phyloP scores from a whole-genome alignment of 768 basidiomycete species.

The Lentinus tigrinus region DNA sequence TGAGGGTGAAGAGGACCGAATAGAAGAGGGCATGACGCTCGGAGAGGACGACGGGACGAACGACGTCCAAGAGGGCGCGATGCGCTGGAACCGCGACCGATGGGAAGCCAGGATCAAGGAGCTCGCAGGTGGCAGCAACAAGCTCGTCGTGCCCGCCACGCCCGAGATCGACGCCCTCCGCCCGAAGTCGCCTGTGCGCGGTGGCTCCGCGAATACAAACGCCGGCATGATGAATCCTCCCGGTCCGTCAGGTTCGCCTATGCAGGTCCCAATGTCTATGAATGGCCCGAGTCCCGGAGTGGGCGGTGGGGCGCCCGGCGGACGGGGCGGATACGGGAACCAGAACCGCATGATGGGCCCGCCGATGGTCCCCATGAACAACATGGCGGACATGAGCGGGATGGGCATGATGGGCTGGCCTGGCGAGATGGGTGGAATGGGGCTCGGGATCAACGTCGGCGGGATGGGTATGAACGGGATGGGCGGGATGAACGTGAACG shows the following conservation, averaged over 20 bases:
- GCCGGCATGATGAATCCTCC: constrained; percentile 31
- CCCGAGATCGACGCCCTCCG: constrained; percentile 79
- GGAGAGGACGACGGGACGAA: constrained; percentile 29
- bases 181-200: constrained; percentile 78
- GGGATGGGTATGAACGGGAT: constrained; percentile 10
- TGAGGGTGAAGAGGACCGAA: constrained; percentile 57
- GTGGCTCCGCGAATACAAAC: constrained; percentile 28
- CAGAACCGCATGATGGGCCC: constrained; percentile 32
- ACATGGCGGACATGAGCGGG: constrained; percentile 28
- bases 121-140: constrained; percentile 49
- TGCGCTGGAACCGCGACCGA: constrained; percentile 56
- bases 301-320: constrained; percentile 8
- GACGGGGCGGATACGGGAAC: constrained; percentile 21
- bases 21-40: constrained; percentile 35
- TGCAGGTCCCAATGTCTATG: constrained; percentile 31
- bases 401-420: constrained; percentile 30
- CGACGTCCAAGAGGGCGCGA: constrained; percentile 29
- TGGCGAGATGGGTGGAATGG: neutral
- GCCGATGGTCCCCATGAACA: constrained; percentile 43
- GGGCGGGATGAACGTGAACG: constrained; percentile 16
- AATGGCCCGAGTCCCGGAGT: constrained; percentile 1
- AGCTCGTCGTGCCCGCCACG: constrained; percentile 68
- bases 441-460: constrained; percentile 1
- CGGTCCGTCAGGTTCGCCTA: constrained; percentile 32
- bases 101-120: constrained; percentile 68